These are phyloP conservation scores for Fusarium duplospermum DNA, from an alignment of 2,329 filamentous ascomycete species.

Conservation along the genomic window DNA sequence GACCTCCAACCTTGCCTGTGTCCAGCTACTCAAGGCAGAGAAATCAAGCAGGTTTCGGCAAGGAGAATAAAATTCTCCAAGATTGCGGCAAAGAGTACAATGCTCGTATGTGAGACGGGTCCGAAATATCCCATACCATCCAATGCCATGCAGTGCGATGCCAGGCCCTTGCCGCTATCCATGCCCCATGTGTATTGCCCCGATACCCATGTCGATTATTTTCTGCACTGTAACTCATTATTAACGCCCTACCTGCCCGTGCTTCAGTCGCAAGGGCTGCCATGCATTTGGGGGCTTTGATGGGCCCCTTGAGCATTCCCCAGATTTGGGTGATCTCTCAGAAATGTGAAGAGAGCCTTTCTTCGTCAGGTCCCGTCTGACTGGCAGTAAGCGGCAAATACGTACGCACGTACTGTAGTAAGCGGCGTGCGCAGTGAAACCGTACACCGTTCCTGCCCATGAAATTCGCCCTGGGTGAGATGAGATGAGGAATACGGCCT, in stretches of 20 bases:
- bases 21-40: not conserved
- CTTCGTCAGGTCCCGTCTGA: not conserved
- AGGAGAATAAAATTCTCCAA: not conserved
- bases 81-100: not conserved
- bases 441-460: not conserved
- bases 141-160: not conserved
- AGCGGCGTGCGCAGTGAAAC: not conserved
- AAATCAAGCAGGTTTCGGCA: not conserved
- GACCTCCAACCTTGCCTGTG: not conserved
- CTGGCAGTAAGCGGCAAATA: slow-evolving; percentile 15
- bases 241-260: slow-evolving; percentile 14
- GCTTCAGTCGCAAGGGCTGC: slow-evolving; percentile 20
- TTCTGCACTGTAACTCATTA: slow-evolving; percentile 27
- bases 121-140: slow-evolving; percentile 12
- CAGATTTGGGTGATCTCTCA: slow-evolving; percentile 34
- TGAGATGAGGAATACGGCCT: not conserved
- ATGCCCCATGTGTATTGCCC: slow-evolving; percentile 24
- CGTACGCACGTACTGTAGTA: not conserved
- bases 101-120: not conserved
- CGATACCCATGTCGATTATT: slow-evolving; percentile 35
- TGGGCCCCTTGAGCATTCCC: slow-evolving; percentile 40
- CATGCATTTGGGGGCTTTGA: not conserved
- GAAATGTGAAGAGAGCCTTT: slow-evolving; percentile 1
- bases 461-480: not conserved
- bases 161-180: slow-evolving; percentile 9